Conservation (phyloP, 2,329 filamentous ascomycete genomes). For the Exophiala aquamarina region DNA sequence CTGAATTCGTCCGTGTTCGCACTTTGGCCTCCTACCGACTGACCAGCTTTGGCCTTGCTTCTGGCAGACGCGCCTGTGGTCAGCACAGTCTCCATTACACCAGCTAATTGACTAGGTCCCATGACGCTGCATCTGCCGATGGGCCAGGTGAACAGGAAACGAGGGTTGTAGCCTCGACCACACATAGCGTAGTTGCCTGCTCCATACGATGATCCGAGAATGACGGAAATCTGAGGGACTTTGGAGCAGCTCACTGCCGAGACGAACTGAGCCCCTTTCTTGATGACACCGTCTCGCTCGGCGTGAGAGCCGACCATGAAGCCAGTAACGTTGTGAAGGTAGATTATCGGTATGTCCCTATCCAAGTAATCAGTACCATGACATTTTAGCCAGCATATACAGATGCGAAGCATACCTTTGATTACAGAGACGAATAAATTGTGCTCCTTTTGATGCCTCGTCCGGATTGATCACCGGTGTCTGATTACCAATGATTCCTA, state of each 20-base stretch:
- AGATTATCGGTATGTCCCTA: constrained; percentile 43
- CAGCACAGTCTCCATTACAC: constrained; percentile 41
- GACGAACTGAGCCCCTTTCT: constrained; percentile 46
- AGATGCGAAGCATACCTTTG: constrained; percentile 27
- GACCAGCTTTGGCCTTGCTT: constrained; percentile 27
- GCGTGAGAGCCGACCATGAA: constrained; percentile 51
- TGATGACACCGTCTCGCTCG: constrained; percentile 47
- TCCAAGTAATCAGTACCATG: no score
- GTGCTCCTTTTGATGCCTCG: constrained; percentile 43
- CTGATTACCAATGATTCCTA: constrained; percentile 45
- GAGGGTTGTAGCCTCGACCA: constrained; percentile 42
- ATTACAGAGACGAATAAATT: constrained; percentile 48
- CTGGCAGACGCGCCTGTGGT: constrained; percentile 25
- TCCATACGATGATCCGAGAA: constrained; percentile 47
- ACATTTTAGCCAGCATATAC: no score
- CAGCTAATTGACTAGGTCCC: constrained; percentile 42
- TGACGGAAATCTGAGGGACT: constrained; percentile 47
- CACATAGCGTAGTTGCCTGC: constrained; percentile 52
- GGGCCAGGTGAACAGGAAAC: constrained; percentile 46
- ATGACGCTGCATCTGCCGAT: constrained; percentile 42
- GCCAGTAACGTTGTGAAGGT: constrained; percentile 49
- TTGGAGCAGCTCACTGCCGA: constrained; percentile 45
- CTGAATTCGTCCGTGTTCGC: constrained; percentile 28
- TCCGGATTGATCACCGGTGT: constrained; percentile 41
- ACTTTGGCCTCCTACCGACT: constrained; percentile 30